Evolutionary conservation across 2,329 filamentous ascomycete species (phyloP).

Genomic region (Diaporthe capsici): DNA sequence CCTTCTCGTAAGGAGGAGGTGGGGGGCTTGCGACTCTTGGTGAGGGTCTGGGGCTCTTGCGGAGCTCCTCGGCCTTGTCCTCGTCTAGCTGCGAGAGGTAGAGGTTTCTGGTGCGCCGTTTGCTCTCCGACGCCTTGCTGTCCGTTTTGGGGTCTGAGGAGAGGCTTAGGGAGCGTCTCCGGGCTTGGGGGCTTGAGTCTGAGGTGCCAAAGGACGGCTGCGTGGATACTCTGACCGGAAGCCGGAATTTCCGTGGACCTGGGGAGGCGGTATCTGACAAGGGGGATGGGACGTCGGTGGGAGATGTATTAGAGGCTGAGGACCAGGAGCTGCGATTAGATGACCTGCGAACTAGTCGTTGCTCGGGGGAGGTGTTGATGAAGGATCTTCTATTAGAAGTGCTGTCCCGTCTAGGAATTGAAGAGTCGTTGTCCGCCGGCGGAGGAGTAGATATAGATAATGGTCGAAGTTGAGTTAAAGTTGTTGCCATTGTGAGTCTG

Average conservation of each 20-base stretch:
- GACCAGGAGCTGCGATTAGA: constrained; percentile 29
- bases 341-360: constrained; percentile 27
- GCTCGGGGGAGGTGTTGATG: constrained; percentile 24
- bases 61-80: constrained; percentile 33
- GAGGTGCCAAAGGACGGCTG: constrained; percentile 28
- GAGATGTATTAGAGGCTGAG: constrained; percentile 23
- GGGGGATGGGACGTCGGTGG: constrained; percentile 27
- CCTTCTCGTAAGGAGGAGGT: constrained; percentile 31
- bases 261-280: constrained; percentile 24
- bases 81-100: constrained; percentile 32
- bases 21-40: constrained; percentile 34
- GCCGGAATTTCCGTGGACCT: constrained; percentile 31
- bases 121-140: constrained; percentile 23
- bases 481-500: constrained; percentile 31
- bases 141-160: constrained; percentile 26
- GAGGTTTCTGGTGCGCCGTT: constrained; percentile 24
- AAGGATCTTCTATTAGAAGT: constrained; percentile 14
- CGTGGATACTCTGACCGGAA: constrained; percentile 29
- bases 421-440: constrained; percentile 27
- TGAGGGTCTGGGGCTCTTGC: constrained; percentile 34
- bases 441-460: constrained; percentile 31
- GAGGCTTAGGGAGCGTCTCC: constrained; percentile 22
- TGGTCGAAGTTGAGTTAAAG: constrained; percentile 21
- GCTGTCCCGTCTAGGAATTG: constrained; percentile 25
- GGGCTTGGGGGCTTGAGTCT: constrained; percentile 27